Percentiles rank a stretch among this genome's conserved stretches.
Conservation (phyloP, 2,329 filamentous ascomycete genomes). For the Monosporascus cannonballus region DNA sequence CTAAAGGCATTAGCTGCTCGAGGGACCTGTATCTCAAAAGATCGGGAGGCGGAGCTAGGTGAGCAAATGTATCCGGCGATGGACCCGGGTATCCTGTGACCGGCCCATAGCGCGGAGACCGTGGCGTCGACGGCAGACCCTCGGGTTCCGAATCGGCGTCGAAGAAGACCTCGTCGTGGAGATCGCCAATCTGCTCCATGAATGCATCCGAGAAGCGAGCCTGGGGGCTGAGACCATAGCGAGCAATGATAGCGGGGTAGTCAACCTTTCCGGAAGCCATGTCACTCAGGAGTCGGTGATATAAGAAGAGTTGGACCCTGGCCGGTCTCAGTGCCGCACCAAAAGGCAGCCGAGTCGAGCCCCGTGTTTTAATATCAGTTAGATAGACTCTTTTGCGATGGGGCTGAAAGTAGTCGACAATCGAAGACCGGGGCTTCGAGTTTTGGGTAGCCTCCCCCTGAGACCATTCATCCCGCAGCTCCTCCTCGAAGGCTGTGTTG, state of each 20-base stretch:
- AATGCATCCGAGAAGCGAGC: constrained; percentile 72
- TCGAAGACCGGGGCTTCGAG: constrained; percentile 28
- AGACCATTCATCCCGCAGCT: constrained; percentile 36
- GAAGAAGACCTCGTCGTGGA: constrained; percentile 62
- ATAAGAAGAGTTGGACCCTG: constrained; percentile 82
- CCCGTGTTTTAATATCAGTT: constrained; percentile 82
- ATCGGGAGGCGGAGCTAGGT: constrained; percentile 23
- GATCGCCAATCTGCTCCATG: constrained; percentile 62
- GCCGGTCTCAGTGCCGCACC: constrained; percentile 65
- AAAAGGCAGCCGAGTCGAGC: constrained; percentile 55
- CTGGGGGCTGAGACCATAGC: constrained; percentile 64
- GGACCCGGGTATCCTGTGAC: constrained; percentile 18
- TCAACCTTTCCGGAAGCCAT: constrained; percentile 68
- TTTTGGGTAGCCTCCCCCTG: constrained; percentile 14
- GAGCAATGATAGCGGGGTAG: constrained; percentile 60
- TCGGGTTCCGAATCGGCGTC: constrained; percentile 31
- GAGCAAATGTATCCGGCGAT: constrained; percentile 4
- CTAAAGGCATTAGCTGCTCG: constrained; percentile 38
- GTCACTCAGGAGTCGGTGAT: constrained; percentile 75
- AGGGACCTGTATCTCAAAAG: constrained; percentile 43
- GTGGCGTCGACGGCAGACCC: constrained; percentile 23
- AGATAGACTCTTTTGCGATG: constrained; percentile 54
- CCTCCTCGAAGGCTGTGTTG: constrained; percentile 61
- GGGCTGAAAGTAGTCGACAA: constrained; percentile 35
- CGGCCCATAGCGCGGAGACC: constrained; percentile 14